Conservation (phyloP, 2,329 filamentous ascomycete species). For the Davidsoniella neocaledoniae region DNA sequence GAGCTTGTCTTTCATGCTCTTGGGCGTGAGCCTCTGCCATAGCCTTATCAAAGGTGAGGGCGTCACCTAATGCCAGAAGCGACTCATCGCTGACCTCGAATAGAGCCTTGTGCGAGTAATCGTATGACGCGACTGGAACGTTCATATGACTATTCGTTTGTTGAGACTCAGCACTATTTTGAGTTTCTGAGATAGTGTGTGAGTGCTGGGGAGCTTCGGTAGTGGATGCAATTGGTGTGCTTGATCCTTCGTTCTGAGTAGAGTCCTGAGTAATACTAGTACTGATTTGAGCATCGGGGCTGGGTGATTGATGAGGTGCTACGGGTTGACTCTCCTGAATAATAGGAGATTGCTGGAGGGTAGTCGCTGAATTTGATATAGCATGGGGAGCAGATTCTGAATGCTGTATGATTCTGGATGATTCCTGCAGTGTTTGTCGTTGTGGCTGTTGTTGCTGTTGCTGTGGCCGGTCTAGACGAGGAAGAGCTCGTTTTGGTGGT, state of each 20-base stretch:
- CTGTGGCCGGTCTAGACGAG: slow-evolving; percentile 19
- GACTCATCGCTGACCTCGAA: slow-evolving; percentile 5
- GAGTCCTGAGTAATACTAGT: too few species aligned
- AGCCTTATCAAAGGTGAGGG: slow-evolving; percentile 8
- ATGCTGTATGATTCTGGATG: too few species aligned
- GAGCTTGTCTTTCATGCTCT: not conserved
- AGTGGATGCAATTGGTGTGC: too few species aligned
- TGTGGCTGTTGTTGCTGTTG: slow-evolving; percentile 16
- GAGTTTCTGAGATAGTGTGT: too few species aligned
- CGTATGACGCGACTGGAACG: not conserved
- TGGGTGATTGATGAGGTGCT: too few species aligned
- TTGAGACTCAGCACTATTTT: not conserved
- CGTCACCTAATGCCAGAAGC: slow-evolving; percentile 2
- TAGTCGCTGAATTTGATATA: too few species aligned
- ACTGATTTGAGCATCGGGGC: too few species aligned
- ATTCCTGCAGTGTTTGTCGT: not conserved
- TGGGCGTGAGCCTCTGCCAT: slow-evolving; percentile 3
- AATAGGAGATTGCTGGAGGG: too few species aligned
- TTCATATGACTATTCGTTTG: not conserved
- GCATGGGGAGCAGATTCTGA: too few species aligned
- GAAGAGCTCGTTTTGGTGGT: slow-evolving; percentile 16
- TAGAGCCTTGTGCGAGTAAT: slow-evolving; percentile 1
- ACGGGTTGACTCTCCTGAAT: too few species aligned
- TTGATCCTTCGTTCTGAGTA: too few species aligned
- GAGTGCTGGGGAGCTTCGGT: too few species aligned